A percentile compares a stretch with the other conserved stretches of the same genome.
Conservation (phyloP, 495 filamentous ascomycete species). For the Parachaetomium inaequale region DNA sequence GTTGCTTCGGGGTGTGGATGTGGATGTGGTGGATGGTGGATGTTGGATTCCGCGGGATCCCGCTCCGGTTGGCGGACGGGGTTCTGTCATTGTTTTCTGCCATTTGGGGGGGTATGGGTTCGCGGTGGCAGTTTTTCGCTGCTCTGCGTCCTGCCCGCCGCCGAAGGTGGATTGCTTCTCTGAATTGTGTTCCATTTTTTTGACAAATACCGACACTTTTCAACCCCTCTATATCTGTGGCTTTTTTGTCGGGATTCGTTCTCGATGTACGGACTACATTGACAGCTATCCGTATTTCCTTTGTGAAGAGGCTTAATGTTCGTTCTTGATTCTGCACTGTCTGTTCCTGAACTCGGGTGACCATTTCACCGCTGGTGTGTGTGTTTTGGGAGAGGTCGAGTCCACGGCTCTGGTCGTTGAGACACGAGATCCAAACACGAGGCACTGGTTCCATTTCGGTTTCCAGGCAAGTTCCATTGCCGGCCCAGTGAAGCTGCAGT, state of each 20-base stretch:
- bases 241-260: neutral
- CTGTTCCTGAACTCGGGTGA: neutral
- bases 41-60: neutral
- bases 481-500: too few relatives aligned
- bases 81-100: neutral
- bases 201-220: conserved; percentile 19
- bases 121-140: too few relatives aligned
- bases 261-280: conserved; percentile 8
- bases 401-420: too few relatives aligned
- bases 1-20: neutral
- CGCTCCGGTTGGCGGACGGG: conserved; percentile 12
- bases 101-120: neutral
- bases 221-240: conserved; percentile 3
- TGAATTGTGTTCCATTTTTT: conserved; percentile 14
- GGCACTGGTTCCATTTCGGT: too few relatives aligned
- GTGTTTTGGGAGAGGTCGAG: too few relatives aligned
- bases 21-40: neutral
- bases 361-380: neutral
- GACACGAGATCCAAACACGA: too few relatives aligned
- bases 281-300: neutral
- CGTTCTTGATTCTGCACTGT: neutral
- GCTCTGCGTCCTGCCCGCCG: too few relatives aligned
- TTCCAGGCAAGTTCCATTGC: too few relatives aligned
- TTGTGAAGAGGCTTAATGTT: conserved; percentile 12
- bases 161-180: neutral